Evolutionary conservation across 1,284 basidiomycete species (phyloP).

Genomic region (Moesziomyces aphidis): DNA sequence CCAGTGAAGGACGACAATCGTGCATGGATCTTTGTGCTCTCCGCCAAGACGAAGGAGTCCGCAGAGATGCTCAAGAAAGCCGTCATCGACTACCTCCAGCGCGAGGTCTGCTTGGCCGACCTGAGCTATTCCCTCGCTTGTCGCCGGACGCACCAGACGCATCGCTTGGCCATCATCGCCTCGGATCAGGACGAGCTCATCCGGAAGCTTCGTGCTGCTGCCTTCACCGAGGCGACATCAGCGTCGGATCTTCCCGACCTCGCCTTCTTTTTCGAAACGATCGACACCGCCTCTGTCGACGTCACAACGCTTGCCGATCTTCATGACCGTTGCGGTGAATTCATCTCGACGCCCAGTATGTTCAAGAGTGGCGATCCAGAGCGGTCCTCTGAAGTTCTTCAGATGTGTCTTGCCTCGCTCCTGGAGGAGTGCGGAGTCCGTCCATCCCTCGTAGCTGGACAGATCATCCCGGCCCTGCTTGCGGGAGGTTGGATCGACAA

Average conservation of each 20-base stretch:
- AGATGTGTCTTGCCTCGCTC: constrained; percentile 17
- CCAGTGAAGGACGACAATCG: background rate
- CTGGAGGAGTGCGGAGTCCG: constrained; percentile 21
- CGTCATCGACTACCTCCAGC: constrained; percentile 38
- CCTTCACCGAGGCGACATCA: constrained; percentile 16
- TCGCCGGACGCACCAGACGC: constrained; percentile 38
- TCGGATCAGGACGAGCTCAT: constrained; percentile 37
- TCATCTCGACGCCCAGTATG: background rate
- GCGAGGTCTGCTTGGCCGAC: constrained; percentile 29
- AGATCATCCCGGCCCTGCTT: background rate
- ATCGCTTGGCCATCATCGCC: constrained; percentile 35
- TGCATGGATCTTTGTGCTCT: constrained; percentile 31
- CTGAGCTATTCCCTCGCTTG: constrained; percentile 43
- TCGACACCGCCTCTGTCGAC: background rate
- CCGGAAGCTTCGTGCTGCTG: constrained; percentile 13
- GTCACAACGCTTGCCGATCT: background rate
- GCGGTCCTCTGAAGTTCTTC: background rate
- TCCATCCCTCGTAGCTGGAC: background rate
- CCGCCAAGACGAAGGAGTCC: constrained; percentile 39
- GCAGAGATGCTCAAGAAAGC: constrained; percentile 26
- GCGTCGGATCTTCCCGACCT: constrained; percentile 11
- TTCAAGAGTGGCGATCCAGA: background rate
- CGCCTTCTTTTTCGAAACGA: constrained; percentile 2
- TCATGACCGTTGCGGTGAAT: constrained; percentile 4
- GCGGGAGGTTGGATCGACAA: constrained; percentile 2